Base-by-base conservation (phyloP, 2,329 filamentous ascomycete genomes). In the Talaromyces sp. region DNA sequence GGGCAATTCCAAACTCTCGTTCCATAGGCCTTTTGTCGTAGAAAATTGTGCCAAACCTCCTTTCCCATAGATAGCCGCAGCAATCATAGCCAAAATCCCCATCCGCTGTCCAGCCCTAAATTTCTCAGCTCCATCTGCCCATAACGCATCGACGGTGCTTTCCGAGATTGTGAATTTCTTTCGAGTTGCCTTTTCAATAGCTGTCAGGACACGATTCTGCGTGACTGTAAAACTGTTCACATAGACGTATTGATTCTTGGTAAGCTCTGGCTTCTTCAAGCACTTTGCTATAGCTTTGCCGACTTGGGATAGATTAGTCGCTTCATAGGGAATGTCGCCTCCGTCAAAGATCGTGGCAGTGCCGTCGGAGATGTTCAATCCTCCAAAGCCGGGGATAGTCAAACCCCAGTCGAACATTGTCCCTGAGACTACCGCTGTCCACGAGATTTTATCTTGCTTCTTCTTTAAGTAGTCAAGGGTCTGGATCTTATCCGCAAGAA, bases 291-390 rank as follows among this genome's bases (percentile, higher is more conserved):
- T 63, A 1, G 69, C 68, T 31, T 64, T 59, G n/a, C 66, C 67
- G 52, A 71, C 66, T 60, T 66, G 60, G 16, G 37, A 22, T 2
- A 71, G 37, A 31, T 67, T 70, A 7, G 70, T 68, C 11, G 65
- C 66, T 37, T 69, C 66, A 52, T 68, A 70, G 27, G 27, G 31
- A 24, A 66, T 45, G 43, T 70, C 61, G 5, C 58, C 58, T 7
- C 58, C 58, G 2, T 60, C 58, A 39, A 62, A 70, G 9, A 69
- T 72, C n/a, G 68, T 72, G 24, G 72, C 70, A 37, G 72, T 72
- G 54, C 73, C 69, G 39, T 73, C 65, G 52, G 69, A 66, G 47
- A 76, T 67, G 54, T 75, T 74, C 43, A 71, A 70, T 65, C 77
- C 74, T 67, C 78, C 75, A 52, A 79, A 75, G n/a, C 65, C 66